Conservation (phyloP, 2,329 filamentous ascomycete genomes). For the Fusarium oligoseptatum region DNA sequence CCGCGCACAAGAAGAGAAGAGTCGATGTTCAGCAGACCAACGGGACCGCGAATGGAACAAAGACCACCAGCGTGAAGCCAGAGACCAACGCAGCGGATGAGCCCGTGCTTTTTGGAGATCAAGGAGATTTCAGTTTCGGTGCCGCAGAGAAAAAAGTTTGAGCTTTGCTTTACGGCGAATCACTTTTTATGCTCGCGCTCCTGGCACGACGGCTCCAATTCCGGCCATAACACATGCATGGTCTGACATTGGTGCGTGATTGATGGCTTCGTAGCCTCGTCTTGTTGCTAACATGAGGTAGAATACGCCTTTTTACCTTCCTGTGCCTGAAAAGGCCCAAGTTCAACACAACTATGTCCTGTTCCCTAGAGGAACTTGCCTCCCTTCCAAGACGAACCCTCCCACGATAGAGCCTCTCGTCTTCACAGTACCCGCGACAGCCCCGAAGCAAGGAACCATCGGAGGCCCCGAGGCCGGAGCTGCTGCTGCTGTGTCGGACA, state of each 20-base stretch:
- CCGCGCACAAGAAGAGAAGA: conserved; percentile 65
- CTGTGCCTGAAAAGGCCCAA: conserved; percentile 74
- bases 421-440: conserved; percentile 71
- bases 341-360: conserved; percentile 76
- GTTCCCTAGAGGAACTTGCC: conserved; percentile 68
- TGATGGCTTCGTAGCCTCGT: neutral
- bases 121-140: conserved; percentile 77
- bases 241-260: conserved; percentile 69
- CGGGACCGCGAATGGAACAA: conserved; percentile 35
- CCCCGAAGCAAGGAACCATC: conserved; percentile 72
- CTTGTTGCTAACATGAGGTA: conserved; percentile 47
- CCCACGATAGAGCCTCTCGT: conserved; percentile 69
- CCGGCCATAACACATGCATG: conserved; percentile 70
- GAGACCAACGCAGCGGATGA: conserved; percentile 61
- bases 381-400: conserved; percentile 62
- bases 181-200: conserved; percentile 71
- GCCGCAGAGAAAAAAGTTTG: conserved; percentile 77
- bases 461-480: conserved; percentile 62
- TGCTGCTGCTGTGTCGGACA: conserved; percentile 69
- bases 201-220: conserved; percentile 65
- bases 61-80: conserved; percentile 39
- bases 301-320: conserved; percentile 75
- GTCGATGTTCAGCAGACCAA: conserved; percentile 58
- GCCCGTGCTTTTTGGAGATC: conserved; percentile 67
- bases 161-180: conserved; percentile 71